A percentile compares a stretch with the other conserved stretches of the same genome.
phyloP scores from a whole-genome alignment of 2,329 filamentous ascomycete species.

The Hypoxylon sp. region DNA sequence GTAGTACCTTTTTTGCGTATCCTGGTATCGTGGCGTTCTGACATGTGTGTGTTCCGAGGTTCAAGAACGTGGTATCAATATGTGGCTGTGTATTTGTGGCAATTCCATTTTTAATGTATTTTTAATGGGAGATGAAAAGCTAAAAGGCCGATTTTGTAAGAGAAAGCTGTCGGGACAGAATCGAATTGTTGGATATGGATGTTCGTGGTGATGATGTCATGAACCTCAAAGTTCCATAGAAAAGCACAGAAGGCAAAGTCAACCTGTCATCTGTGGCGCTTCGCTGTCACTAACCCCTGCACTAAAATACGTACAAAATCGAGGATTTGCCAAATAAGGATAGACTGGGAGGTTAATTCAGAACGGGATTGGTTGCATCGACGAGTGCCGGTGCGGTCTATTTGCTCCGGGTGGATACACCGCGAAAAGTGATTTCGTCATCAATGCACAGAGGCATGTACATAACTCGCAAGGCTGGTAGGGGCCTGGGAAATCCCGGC shows the following conservation, averaged over 20 bases:
- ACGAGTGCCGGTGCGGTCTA: slow-evolving; percentile 13
- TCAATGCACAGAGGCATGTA: slow-evolving; percentile 3
- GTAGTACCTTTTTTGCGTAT: no score
- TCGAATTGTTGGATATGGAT: slow-evolving; percentile 13
- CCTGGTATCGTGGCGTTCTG: no score
- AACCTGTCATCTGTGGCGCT: slow-evolving; percentile 16
- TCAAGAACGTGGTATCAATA: neutral
- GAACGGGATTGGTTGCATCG: slow-evolving; percentile 18
- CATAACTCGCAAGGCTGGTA: no score
- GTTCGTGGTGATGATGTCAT: slow-evolving; percentile 29
- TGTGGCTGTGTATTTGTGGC: slow-evolving; percentile 4
- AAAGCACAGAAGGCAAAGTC: neutral
- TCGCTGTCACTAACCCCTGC: slow-evolving; percentile 21
- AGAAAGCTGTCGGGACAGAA: neutral
- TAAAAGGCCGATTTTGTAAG: no score
- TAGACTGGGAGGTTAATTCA: neutral
- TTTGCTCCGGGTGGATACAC: slow-evolving; percentile 25
- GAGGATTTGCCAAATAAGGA: slow-evolving; percentile 28
- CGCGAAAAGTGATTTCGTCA: slow-evolving; percentile 30
- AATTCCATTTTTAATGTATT: no score
- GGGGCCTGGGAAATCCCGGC: no score
- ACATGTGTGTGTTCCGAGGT: no score
- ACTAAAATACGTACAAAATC: slow-evolving; percentile 6
- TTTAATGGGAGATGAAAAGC: no score
- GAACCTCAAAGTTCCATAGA: slow-evolving; percentile 4